A percentile compares a stretch with the other conserved stretches of the same genome.
phyloP scores from a whole-genome alignment of 257 asterid genomes.

The Solanum piurae region DNA sequence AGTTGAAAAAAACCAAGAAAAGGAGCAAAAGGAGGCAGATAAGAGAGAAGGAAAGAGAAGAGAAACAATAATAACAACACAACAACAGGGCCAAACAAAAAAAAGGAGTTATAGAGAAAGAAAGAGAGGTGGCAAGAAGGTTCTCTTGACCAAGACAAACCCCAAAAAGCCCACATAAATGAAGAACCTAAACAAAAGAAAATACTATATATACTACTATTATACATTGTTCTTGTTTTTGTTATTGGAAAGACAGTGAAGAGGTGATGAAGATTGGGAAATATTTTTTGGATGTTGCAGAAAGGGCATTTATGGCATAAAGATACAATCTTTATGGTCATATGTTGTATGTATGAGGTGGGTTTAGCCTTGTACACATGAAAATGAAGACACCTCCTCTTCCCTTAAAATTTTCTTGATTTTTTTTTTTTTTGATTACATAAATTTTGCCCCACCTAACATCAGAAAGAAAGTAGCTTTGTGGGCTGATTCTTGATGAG shows the following conservation, averaged over 20 bases:
- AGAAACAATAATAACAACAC: neutral
- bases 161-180: constrained; percentile 39
- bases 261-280: constrained; percentile 32
- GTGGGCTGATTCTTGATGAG: neutral
- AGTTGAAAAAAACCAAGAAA: neutral
- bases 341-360: neutral
- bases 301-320: constrained; percentile 64
- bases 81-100: neutral
- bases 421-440: neutral
- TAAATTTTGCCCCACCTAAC: constrained; percentile 31
- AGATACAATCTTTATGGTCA: neutral
- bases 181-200: neutral
- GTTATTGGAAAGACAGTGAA: neutral
- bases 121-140: constrained; percentile 28
- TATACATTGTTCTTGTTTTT: neutral
- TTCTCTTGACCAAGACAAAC: constrained; percentile 68
- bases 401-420: neutral
- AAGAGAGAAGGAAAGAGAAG: constrained; percentile 3
- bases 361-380: constrained; percentile 8
- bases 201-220: neutral
- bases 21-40: constrained; percentile 8
- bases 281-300: constrained; percentile 38
- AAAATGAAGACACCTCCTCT: constrained; percentile 13
- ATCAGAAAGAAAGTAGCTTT: constrained; percentile 2
- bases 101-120: neutral